Conservation (phyloP, 441 rosid genomes). For the Populus hybrid region DNA sequence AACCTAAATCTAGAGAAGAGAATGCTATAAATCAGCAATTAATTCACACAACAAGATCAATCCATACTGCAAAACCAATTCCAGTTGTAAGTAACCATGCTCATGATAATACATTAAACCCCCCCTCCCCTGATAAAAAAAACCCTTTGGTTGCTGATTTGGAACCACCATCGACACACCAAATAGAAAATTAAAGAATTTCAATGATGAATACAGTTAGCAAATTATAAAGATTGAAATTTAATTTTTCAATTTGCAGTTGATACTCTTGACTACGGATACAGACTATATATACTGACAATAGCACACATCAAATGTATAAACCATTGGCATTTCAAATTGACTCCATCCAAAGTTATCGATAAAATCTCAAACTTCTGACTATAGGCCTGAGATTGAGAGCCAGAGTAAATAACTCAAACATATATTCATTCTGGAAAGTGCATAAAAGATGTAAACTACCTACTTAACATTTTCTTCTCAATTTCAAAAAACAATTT, state of each 20-base stretch:
- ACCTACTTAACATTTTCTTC: too few relatives aligned
- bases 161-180: background rate
- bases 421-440: too few relatives aligned
- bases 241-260: background rate
- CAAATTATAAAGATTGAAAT: background rate
- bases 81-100: background rate
- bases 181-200: background rate
- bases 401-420: too few relatives aligned
- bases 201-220: background rate
- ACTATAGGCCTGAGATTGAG: too few relatives aligned
- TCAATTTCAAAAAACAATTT: too few relatives aligned
- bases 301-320: too few relatives aligned
- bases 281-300: background rate
- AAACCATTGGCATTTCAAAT: too few relatives aligned
- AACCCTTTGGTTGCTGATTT: too few relatives aligned
- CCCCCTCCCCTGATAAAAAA: background rate
- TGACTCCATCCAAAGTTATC: too few relatives aligned
- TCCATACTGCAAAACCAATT: background rate
- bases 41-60: background rate
- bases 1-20: background rate
- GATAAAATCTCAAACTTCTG: too few relatives aligned
- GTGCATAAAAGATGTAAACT: too few relatives aligned
- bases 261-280: background rate
- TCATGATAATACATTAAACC: background rate
- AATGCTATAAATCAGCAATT: background rate